These are phyloP conservation scores for Yueomyces sinensis DNA, from an alignment of 805 yeast genomes.

Conservation along the genomic window DNA sequence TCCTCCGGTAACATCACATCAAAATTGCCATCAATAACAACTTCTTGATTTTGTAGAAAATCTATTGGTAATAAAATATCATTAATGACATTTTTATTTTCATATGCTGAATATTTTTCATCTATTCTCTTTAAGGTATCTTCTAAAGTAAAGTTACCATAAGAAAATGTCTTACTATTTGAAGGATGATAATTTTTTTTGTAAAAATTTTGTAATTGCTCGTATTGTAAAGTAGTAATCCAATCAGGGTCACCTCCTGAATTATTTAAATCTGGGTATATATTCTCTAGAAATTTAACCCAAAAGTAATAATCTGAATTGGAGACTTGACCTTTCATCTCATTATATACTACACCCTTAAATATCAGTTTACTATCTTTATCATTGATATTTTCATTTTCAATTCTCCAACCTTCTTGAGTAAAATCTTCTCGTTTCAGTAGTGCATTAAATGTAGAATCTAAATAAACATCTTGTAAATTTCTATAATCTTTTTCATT, in stretches of 20 bases:
- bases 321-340: slow-evolving; percentile 95
- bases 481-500: slow-evolving; percentile 70
- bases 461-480: slow-evolving; percentile 76
- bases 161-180: slow-evolving; percentile 75
- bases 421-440: slow-evolving; percentile 67
- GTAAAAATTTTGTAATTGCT: slow-evolving; percentile 72
- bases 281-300: slow-evolving; percentile 67
- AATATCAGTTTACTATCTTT: slow-evolving; percentile 47
- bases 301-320: slow-evolving; percentile 78
- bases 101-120: slow-evolving; percentile 37
- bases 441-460: slow-evolving; percentile 74
- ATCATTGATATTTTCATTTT: slow-evolving; percentile 50
- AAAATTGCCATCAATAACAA: slow-evolving; percentile 53
- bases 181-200: slow-evolving; percentile 73
- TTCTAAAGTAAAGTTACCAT: slow-evolving; percentile 61
- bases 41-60: slow-evolving; percentile 23
- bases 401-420: slow-evolving; percentile 98
- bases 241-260: slow-evolving; percentile 88
- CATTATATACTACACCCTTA: slow-evolving; percentile 95
- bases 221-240: slow-evolving; percentile 63
- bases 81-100: slow-evolving; percentile 29
- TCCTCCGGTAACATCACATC: slow-evolving; percentile 63
- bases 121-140: slow-evolving; percentile 48
- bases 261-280: slow-evolving; percentile 75
- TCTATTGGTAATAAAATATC: slow-evolving; percentile 30